Evolutionary conservation across 768 basidiomycete genomes (phyloP), one percentile per base, ranked within the genome.

Genomic region (Pleurotus eryngii): DNA sequence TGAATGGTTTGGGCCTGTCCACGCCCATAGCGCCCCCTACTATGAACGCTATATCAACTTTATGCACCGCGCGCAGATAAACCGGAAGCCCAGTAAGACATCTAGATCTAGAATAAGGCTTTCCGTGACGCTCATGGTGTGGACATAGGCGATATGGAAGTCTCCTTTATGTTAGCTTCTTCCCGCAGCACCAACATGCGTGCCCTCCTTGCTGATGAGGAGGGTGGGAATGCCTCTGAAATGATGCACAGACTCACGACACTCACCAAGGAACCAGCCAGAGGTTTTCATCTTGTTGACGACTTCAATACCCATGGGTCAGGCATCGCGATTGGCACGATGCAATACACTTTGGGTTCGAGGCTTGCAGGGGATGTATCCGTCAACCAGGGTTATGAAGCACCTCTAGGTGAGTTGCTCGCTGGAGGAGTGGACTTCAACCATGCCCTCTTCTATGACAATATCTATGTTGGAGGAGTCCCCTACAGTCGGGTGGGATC

Each of bases 41-140:
- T 74, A 68, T 46, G 66, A 75, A 48, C 59, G 67, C n/a, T 67
- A 66, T 39, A 73, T 70, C 47, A 51, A 59, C 5, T 48, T 62
- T 3, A 46, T 71, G 7, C 67, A 68, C 38, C 42, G 56, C 2
- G 24, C 61, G 5, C 63, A 66, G 20, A 67, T 63, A 5, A 70
- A 73, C 49, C 42, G 54, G 3, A 63, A 59, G 22, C 9, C 55
- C 24, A 65, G 70, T 63, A 22, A 49, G 56, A 27, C 0, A 57
- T 17, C 14, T 50, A 30, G 30, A 2, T 1, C 6, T 14, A 30
- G 20, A 20, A 12, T 6, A 24, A 24, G 22, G 22, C 22, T 35
- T 9, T 38, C 3, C 9, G 1, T 24, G 15, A 24, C 22, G 4
- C 22, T 24, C 22, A 24, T 20, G 20, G 4, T 24, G 22, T 17